These are phyloP conservation scores for Fusarium foetens DNA, from an alignment of 2,329 filamentous ascomycete species.

Conservation along the genomic window DNA sequence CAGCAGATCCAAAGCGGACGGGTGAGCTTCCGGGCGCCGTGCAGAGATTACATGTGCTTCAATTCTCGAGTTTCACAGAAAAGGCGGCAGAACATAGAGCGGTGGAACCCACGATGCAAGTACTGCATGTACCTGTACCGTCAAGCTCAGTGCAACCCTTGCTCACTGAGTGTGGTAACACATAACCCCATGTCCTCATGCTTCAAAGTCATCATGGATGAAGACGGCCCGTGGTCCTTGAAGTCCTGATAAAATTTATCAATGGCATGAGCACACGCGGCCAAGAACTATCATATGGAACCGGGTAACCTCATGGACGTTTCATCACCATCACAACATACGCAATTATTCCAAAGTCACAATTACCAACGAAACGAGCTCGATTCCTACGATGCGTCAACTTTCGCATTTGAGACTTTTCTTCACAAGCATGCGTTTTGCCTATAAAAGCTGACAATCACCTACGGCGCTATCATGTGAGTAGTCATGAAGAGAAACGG, in stretches of 20 bases:
- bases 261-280: conserved; percentile 24
- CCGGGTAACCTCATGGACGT: not conserved
- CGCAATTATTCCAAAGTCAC: not conserved
- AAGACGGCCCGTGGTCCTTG: not conserved
- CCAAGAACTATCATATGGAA: not conserved
- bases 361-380: not conserved
- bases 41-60: conserved; percentile 18
- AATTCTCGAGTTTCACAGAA: conserved; percentile 15
- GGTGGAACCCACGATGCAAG: conserved; percentile 33
- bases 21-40: conserved; percentile 27
- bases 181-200: conserved; percentile 13
- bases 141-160: not conserved
- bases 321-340: not conserved
- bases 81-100: conserved; percentile 20
- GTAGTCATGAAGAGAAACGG: not conserved
- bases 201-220: conserved; percentile 10
- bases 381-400: not conserved
- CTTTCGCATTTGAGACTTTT: not conserved
- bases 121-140: conserved; percentile 22
- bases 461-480: not conserved
- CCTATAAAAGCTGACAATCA: not conserved
- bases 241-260: not conserved
- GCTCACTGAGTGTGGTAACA: not conserved
- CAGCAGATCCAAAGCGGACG: conserved; percentile 12
- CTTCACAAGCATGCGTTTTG: not conserved